Evolutionary conservation across 345 rosid species (phyloP), one percentile per base, ranked within the genome.

Genomic region (Microcos paniculata): DNA sequence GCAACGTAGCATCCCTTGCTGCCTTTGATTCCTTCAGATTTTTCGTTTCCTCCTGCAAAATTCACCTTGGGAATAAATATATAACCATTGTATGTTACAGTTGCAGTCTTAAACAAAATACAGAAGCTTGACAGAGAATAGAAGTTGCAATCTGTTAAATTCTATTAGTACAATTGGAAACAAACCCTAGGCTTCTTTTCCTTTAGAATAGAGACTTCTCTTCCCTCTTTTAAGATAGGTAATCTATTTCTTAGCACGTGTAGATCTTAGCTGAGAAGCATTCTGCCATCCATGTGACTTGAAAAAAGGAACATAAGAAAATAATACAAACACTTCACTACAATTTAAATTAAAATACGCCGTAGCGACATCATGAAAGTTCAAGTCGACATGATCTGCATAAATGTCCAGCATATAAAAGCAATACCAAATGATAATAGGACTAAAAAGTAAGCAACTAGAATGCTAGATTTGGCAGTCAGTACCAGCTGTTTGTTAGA

Each of bases 11-110:
- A 15, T 82, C 86, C 78, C 80, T 59, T 58, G 78, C 56, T 42
- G 21, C 63, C 40, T 62, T 78, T 12, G 24, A 59, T 67, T 81
- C 84, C 85, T 56, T 65, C 18, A 57, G 42, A 73, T 80, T 84
- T 74, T 75, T 85, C 53, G 62, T 67, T 80, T 79, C 84, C 65
- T 85, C 92, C 95, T 90, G 87, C 80, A 84, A 85, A 68, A 75
- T 68, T 30, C 14, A 28, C 70, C 57, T 30, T 10, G 0, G 11
- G 65, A 31, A 43, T 42, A 40, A 79, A 63, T 43, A 67, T 31
- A 18, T 24, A 48, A 73, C 26, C 19, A 16, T 8, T 35, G 6
- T 71, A 30, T 31, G 38, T 18, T 2, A 2, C 30, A 28, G 49
- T 69, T 69, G 53, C 31, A 62, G 33, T 12, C 35, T 15, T 38